Evolutionary conservation across 2,329 filamentous ascomycete species (phyloP).

Genomic region (Exophiala spinifera): DNA sequence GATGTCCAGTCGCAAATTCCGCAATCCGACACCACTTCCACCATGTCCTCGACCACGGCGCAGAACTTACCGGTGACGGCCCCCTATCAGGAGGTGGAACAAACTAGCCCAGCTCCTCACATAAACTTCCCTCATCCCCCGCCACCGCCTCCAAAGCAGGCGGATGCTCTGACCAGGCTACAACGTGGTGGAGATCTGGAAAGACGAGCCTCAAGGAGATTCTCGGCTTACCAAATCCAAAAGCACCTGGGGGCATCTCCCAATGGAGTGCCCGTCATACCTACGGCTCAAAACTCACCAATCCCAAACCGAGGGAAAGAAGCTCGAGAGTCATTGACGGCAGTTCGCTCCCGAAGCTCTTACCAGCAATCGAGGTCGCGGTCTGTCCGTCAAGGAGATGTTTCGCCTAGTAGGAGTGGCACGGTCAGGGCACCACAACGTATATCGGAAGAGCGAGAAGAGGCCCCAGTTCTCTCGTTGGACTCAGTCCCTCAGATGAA

Average conservation of each 20-base stretch:
- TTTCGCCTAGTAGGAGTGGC: constrained; percentile 57
- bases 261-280: constrained; percentile 79
- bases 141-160: constrained; percentile 75
- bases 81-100: constrained; percentile 65
- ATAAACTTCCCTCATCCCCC: constrained; percentile 68
- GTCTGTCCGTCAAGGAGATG: constrained; percentile 55
- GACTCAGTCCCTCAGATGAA: constrained; percentile 34
- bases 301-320: constrained; percentile 83
- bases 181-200: constrained; percentile 92
- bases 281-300: constrained; percentile 67
- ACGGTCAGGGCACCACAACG: constrained; percentile 42
- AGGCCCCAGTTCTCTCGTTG: constrained; percentile 31
- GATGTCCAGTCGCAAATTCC: constrained; percentile 21
- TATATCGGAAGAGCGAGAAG: constrained; percentile 57
- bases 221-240: constrained; percentile 94
- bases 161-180: constrained; percentile 84
- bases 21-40: constrained; percentile 44
- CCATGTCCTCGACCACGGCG: constrained; percentile 69
- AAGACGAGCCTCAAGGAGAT: constrained; percentile 83
- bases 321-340: constrained; percentile 77
- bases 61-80: constrained; percentile 73
- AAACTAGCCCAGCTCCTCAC: constrained; percentile 28
- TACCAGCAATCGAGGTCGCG: constrained; percentile 52
- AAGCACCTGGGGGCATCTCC: constrained; percentile 82
- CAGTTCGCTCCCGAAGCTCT: constrained; percentile 60